Conservation (phyloP, 129 eudicot genomes). For the Saposhnikovia divaricata region DNA sequence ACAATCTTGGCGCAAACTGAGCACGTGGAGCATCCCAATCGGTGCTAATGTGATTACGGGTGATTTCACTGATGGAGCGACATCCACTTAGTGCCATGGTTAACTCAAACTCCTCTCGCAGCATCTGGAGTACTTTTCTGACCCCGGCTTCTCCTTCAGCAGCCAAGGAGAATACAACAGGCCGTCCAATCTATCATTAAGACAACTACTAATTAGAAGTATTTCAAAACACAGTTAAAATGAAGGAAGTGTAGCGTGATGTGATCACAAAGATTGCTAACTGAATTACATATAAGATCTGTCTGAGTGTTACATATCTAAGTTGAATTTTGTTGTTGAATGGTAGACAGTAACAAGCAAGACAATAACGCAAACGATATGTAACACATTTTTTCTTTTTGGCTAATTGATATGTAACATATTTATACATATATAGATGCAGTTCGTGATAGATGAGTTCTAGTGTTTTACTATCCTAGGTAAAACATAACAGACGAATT, state of each 20-base stretch:
- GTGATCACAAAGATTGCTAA: neutral
- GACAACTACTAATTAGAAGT: neutral
- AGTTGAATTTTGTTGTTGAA: neutral
- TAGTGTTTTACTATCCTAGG: neutral
- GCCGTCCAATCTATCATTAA: conserved; percentile 59
- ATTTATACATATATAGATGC: neutral
- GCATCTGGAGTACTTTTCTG: conserved; percentile 79
- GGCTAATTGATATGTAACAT: neutral
- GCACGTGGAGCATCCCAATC: conserved; percentile 73
- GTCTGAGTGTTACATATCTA: neutral
- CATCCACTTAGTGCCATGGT: conserved; percentile 95
- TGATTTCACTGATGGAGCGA: conserved; percentile 59
- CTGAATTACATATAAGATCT: neutral
- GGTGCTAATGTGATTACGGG: conserved; percentile 65
- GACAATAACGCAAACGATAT: neutral
- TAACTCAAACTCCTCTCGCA: conserved; percentile 84
- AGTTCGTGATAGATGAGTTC: neutral
- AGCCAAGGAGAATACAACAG: conserved; percentile 82
- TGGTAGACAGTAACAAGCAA: neutral
- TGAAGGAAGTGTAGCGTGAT: too few relatives aligned
- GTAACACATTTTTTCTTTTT: too few relatives aligned
- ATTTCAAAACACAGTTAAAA: neutral
- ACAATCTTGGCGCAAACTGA: conserved; percentile 52
- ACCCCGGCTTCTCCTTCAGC: conserved; percentile 96
- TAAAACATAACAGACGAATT: neutral